Conservation (phyloP, 257 asterid genomes). For the Leonotis leonurus region DNA sequence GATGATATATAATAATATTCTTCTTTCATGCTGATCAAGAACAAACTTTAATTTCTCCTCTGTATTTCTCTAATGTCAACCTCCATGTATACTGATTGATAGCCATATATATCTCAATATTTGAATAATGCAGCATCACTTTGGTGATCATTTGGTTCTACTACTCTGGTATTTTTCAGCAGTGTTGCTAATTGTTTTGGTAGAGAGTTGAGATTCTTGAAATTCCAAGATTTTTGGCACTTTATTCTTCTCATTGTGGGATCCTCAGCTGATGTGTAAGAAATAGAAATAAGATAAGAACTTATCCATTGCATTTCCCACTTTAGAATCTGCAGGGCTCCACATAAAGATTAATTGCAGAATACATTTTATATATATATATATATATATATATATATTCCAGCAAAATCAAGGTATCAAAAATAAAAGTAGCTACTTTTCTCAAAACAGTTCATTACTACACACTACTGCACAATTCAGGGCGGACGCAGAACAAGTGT, state of each 20-base stretch:
- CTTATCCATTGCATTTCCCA: constrained; percentile 34
- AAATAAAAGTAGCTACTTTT: too few relatives aligned
- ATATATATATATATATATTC: too few relatives aligned
- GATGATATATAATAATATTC: constrained; percentile 18
- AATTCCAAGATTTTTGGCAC: constrained; percentile 10
- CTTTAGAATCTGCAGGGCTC: constrained; percentile 26
- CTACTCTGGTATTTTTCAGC: background rate
- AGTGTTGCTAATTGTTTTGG: background rate
- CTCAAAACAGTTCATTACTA: too few relatives aligned
- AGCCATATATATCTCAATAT: background rate
- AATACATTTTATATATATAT: too few relatives aligned
- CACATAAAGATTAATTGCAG: background rate
- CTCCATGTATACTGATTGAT: background rate
- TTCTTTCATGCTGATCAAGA: too few relatives aligned
- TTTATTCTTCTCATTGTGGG: constrained; percentile 28
- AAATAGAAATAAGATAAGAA: constrained; percentile 22
- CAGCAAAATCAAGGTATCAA: too few relatives aligned
- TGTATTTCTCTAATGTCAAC: constrained; percentile 19
- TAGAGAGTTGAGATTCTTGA: background rate
- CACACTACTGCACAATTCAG: too few relatives aligned
- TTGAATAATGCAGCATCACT: constrained; percentile 8
- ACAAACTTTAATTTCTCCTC: too few relatives aligned
- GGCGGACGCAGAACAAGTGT: too few relatives aligned
- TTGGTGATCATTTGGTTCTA: background rate
- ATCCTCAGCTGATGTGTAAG: constrained; percentile 51